Evolutionary conservation across 202 grass and related monocot species (phyloP).

Genomic region (Carex sylvatica): DNA sequence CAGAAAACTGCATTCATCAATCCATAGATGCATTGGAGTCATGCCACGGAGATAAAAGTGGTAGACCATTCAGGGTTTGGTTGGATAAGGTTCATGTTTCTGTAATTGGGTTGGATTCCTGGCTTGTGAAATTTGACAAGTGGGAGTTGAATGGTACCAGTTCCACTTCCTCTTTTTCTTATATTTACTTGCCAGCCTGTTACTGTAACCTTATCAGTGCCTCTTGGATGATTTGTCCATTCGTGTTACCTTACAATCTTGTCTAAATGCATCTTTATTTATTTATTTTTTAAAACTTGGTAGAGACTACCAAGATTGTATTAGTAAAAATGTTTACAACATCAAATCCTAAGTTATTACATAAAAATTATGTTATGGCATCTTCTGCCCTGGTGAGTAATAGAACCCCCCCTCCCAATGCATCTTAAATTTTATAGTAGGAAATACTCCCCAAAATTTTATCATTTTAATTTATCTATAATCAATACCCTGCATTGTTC

Average conservation of each 20-base stretch:
- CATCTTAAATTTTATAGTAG: background rate
- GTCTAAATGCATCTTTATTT: background rate
- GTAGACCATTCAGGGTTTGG: conserved; percentile 71
- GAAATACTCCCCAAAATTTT: background rate
- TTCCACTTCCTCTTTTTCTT: conserved; percentile 14
- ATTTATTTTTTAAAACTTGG: no score
- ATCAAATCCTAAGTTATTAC: no score
- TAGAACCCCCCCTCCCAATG: background rate
- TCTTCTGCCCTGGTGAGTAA: no score
- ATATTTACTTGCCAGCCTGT: background rate
- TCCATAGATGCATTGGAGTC: conserved; percentile 50
- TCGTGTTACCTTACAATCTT: background rate
- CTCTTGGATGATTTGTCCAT: background rate
- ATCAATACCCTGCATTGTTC: background rate
- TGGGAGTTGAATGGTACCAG: conserved; percentile 77
- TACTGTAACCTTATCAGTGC: background rate
- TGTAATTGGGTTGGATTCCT: conserved; percentile 59
- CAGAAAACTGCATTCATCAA: conserved; percentile 53
- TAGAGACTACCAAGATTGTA: no score
- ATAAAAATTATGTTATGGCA: no score
- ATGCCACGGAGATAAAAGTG: conserved; percentile 83
- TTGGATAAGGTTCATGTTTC: conserved; percentile 79
- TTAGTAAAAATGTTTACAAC: no score
- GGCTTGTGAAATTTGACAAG: conserved; percentile 82
- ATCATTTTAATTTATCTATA: background rate